A percentile compares a stretch with the other conserved stretches of the same genome.
These are phyloP conservation scores for Cercospora sp. DNA, from an alignment of 2,329 filamentous ascomycete genomes.

Conservation along the genomic window DNA sequence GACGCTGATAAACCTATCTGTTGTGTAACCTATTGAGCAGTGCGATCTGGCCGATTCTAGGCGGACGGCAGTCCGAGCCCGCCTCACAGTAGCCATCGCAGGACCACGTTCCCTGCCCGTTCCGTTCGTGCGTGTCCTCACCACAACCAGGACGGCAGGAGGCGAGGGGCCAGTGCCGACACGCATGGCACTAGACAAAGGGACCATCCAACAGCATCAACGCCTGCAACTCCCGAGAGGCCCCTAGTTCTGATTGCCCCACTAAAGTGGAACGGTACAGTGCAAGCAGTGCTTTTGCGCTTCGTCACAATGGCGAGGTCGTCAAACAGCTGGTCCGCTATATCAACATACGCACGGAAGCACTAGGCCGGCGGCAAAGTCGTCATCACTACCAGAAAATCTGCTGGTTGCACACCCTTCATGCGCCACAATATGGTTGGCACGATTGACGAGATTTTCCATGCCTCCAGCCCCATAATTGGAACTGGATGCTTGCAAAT, in stretches of 20 bases:
- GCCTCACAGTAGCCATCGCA: neutral
- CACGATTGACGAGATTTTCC: neutral
- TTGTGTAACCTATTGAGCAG: neutral
- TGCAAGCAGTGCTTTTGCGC: neutral
- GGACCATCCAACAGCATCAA: neutral
- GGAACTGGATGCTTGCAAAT: neutral
- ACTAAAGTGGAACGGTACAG: neutral
- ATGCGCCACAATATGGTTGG: neutral
- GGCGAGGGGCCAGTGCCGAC: neutral
- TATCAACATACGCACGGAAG: neutral
- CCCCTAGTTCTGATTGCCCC: neutral
- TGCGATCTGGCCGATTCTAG: neutral
- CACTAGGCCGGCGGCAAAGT: neutral
- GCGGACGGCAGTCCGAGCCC: neutral
- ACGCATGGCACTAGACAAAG: neutral
- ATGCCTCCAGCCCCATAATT: neutral
- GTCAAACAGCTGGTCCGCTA: neutral
- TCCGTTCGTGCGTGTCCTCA: neutral
- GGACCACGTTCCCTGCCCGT: neutral
- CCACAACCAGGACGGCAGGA: neutral
- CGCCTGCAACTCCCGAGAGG: neutral
- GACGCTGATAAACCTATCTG: neutral
- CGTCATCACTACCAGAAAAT: neutral
- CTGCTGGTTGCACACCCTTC: neutral
- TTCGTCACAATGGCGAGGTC: neutral